Evolutionary conservation across 805 yeast species (phyloP), one percentile per base, ranked within the genome.

Genomic region (Debaryomyces hansenii): DNA sequence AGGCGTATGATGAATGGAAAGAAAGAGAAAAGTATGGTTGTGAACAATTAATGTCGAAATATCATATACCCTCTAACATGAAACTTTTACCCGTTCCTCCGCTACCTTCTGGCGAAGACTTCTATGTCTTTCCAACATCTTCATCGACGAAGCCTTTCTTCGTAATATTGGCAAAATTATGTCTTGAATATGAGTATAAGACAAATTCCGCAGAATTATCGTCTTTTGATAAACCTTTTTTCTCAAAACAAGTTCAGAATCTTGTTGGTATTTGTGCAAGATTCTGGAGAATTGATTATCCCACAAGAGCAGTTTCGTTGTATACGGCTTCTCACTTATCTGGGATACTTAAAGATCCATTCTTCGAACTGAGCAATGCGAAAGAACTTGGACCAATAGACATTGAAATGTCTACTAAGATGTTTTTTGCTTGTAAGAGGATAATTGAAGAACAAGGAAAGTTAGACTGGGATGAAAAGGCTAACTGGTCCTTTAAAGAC

Each of bases 201-300:
- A 36, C 33, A 14, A 40, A 39, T 7, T 5, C 27, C 4, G 41
- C 37, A 20, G 37, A 44, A 14, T 24, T 44, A 20, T 18, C 43
- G 16, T 49, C 45, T 14, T 40, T 57, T 1, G 64, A 56, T 8
- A 52, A 50, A 10, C 60, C 64, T 10, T 48, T 66, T 20, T 48
- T 70, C 5, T 54, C 82, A 1, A 78, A 77, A 48, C 59, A 70
- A 14, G 67, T 79, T 0, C 59, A 64, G 6, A 71, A 69, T 38
- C 59, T 85, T 10, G 54, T 85, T 3, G 61, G 58, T 1, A 60
- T 70, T 12, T 77, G 80, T 44, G 67, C 80, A 5, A 71, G 67
- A 35, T 69, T 78, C 44, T 87, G 94, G 94, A 67, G 86, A 47
- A 60, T 85, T 4, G 77, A 75, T 48, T 61, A 60, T 5, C 67